Base-by-base conservation (phyloP, 305 asterid species). In the Withania somnifera region DNA sequence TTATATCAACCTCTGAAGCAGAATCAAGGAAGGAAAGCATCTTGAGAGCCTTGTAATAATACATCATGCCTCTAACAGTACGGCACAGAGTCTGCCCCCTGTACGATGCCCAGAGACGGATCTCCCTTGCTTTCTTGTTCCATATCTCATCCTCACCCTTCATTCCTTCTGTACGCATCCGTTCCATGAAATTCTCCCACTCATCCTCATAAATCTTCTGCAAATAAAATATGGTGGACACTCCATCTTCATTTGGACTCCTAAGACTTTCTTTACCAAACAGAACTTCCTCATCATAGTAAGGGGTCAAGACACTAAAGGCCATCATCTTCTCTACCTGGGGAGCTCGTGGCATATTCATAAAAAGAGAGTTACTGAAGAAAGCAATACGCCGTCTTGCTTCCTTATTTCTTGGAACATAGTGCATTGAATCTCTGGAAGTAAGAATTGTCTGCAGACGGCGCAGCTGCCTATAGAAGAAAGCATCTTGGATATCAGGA, bases 1-100 rank as follows among this genome's bases (percentile, higher is more conserved):
- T 86, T 73, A 95, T 89, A 47, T 95, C 98, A 92, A 93, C 88
- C 89, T 95, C 99, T 0, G 97, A 87, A 32, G 99, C 97, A 80
- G 93, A 79, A 82, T 95, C 99, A 51, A 95, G 97, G 90, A 91
- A 95, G 5, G 99, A 88, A 71, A 95, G 97, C 97, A 95, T 94
- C 87, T 91, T 90, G 20, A 95, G 92, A 82, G 99, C 99, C 89
- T 96, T 83, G 89, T 94, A 89, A 84, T 95, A 94, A 85, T 95
- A 94, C 99, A 95, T 95, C 99, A 95, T 95, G 82, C 99, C 99
- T 86, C 98, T 88, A 67, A 95, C 95, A 7, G 99, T 95, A 60
- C 99, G 95, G 14, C 98, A 89, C 38, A 95, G 86, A 45, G 99
- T 95, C 85, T 95, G 99, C 56, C 99, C 99, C 86, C 99, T 91